Evolutionary conservation across 2,329 filamentous ascomycete genomes (phyloP).

Genomic region (Hortaea sp.): DNA sequence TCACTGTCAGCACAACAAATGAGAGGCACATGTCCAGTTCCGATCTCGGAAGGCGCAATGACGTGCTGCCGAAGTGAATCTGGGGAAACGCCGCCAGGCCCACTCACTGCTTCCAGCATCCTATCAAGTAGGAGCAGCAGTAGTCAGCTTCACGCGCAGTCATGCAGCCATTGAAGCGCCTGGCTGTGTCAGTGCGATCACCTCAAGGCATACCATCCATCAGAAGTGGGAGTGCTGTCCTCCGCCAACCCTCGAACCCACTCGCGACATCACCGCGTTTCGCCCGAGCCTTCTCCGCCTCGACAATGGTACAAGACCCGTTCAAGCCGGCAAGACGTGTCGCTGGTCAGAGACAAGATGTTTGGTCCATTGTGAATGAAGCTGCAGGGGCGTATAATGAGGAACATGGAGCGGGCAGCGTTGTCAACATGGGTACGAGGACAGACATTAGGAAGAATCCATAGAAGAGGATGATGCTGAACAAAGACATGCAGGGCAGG

Average conservation of each 20-base stretch:
- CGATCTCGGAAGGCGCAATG: not conserved
- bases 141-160: not conserved
- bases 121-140: not conserved
- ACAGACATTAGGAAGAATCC: slow-evolving; percentile 26
- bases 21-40: not conserved
- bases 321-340: slow-evolving; percentile 47
- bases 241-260: too few species aligned
- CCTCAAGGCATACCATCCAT: not conserved
- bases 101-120: not conserved
- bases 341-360: slow-evolving; percentile 47
- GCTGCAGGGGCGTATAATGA: slow-evolving; percentile 44
- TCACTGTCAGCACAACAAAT: too few species aligned
- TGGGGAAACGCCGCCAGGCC: not conserved
- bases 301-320: slow-evolving; percentile 20
- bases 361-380: slow-evolving; percentile 59
- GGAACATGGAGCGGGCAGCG: slow-evolving; percentile 3
- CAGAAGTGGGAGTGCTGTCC: too few species aligned
- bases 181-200: not conserved
- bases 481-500: slow-evolving; percentile 59
- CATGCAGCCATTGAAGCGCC: slow-evolving; percentile 5
- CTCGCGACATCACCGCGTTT: not conserved
- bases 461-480: slow-evolving; percentile 49
- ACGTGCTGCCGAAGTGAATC: not conserved
- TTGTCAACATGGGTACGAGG: slow-evolving; percentile 3
- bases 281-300: slow-evolving; percentile 11